phyloP scores from a whole-genome alignment of 257 asterid species.

The Gynochthodes officinalis region DNA sequence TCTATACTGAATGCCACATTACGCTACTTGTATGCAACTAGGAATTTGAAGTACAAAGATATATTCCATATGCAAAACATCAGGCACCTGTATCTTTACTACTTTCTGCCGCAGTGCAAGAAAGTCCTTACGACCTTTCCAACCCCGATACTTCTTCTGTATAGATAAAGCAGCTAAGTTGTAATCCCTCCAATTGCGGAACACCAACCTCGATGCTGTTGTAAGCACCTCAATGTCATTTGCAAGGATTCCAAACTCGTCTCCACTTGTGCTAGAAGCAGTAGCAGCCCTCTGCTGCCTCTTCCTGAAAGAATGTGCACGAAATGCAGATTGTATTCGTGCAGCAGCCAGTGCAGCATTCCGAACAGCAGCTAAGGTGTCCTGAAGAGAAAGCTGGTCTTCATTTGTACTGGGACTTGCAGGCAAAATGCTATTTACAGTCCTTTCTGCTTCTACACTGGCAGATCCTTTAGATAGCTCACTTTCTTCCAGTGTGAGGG shows the following conservation, averaged over 20 bases:
- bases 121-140: constrained; percentile 85
- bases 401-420: constrained; percentile 36
- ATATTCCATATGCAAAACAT: constrained; percentile 1
- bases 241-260: constrained; percentile 43
- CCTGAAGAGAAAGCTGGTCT: constrained; percentile 66
- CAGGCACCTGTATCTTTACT: constrained; percentile 83
- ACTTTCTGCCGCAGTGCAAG: constrained; percentile 85
- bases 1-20: neutral
- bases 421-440: constrained; percentile 44
- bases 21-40: neutral
- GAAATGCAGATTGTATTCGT: constrained; percentile 93
- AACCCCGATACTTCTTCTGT: constrained; percentile 89
- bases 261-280: constrained; percentile 29
- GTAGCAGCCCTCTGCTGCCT: constrained; percentile 58
- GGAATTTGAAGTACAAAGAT: neutral
- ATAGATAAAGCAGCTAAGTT: constrained; percentile 82
- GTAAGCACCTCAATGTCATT: constrained; percentile 52
- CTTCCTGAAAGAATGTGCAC: constrained; percentile 87
- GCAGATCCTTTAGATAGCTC: constrained; percentile 80
- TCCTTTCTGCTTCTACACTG: constrained; percentile 79
- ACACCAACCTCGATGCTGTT: constrained; percentile 65
- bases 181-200: constrained; percentile 53
- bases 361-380: constrained; percentile 77
- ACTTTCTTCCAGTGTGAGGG: constrained; percentile 69
- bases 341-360: constrained; percentile 95